Base-by-base conservation (phyloP, 305 asterid genomes). In the Fraxinus xanthoxyloides region DNA sequence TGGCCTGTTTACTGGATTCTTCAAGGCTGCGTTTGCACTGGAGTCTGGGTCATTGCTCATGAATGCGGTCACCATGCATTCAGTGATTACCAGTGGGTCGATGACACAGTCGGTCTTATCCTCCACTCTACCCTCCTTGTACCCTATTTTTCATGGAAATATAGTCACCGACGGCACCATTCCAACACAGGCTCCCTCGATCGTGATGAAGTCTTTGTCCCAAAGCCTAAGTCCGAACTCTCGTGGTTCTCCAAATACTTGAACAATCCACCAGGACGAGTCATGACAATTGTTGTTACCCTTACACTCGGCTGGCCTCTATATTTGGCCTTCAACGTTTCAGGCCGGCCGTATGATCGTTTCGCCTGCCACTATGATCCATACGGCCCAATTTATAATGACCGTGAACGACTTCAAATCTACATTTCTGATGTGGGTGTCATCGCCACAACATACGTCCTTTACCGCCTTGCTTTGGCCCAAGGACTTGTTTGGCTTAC, bases 1-100 rank as follows among this genome's bases (percentile, higher is more conserved):
- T 91, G 94, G 94, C 88, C 91, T 5, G 65, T 83, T 28, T 91
- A 90, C 72, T 90, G 94, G 92, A 77, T 77, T 26, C 61, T 85
- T 34, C 94, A 91, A 81, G 94, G 94, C 34, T 91, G 93, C 30
- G 90, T 91, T 12, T 86, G 88, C 88, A 91, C 94, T 17, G 94
- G 94, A 6, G 81, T 91, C 10, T 91, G 94, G 94, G 94, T 91
- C 38, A 84, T 89, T 0, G 94, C 94, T 26, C 94, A 91, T 10
- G 94, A 91, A 82, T 91, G 94, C 78, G 93, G 94, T 40, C 94
- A 91, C 85, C 94, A 91, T 61, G 93, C 94, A 0, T 91, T 91
- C 32, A 91, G 94, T 24, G 94, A 91, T 74, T 87, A 89, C 83
- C 93, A 87, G 76, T 88, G 90, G 94, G 84, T 91, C 4, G 93